These are phyloP conservation scores for Periconia sp. DNA, from an alignment of 2,329 filamentous ascomycete genomes.

Conservation along the genomic window DNA sequence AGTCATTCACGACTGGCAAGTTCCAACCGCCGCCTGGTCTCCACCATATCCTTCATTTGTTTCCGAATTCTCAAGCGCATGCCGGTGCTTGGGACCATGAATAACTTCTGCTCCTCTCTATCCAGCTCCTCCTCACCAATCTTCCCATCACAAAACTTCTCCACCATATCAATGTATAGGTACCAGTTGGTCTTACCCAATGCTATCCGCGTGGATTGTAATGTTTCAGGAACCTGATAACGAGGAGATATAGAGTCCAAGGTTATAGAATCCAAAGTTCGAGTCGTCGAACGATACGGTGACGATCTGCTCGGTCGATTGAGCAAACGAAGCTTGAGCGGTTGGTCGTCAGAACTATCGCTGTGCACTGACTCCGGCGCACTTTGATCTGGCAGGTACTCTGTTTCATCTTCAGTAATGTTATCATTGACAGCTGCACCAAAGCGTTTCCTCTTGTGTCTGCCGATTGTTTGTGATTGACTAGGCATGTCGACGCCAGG, in stretches of 20 bases:
- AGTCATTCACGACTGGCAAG: too few relatives aligned
- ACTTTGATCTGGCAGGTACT: neutral
- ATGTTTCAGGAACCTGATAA: neutral
- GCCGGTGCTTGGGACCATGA: neutral
- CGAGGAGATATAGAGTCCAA: neutral
- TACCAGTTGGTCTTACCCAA: neutral
- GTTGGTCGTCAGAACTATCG: neutral
- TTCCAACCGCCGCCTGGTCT: neutral
- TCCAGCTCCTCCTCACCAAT: neutral
- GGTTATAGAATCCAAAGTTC: too few relatives aligned
- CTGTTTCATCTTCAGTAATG: neutral
- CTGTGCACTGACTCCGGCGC: neutral
- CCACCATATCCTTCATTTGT: too few relatives aligned
- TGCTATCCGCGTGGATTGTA: neutral
- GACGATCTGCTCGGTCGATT: neutral
- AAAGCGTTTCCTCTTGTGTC: neutral
- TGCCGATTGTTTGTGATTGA: too few relatives aligned
- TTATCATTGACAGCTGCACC: neutral
- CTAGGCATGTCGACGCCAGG: too few relatives aligned
- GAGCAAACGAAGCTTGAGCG: neutral
- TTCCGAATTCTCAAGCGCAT: neutral
- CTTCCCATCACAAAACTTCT: neutral
- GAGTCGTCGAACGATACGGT: neutral
- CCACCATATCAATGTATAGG: neutral
- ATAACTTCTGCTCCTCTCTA: neutral